Percentiles rank a stretch among this genome's conserved stretches.
Conservation (phyloP, 345 rosid genomes). For the Passiflora organensis region DNA sequence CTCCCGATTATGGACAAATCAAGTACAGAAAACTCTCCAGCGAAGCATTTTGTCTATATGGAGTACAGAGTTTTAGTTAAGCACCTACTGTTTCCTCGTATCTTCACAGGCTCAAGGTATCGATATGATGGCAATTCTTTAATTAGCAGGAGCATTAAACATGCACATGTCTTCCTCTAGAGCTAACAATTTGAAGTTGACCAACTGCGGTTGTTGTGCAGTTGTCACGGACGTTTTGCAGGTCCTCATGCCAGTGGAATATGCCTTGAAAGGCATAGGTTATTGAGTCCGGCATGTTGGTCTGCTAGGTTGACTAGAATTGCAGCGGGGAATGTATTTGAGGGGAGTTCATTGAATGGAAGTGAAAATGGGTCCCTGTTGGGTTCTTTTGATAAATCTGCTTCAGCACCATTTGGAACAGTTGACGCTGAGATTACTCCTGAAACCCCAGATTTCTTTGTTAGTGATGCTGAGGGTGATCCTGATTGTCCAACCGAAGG, state of each 20-base stretch:
- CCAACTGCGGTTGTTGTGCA: conserved; percentile 19
- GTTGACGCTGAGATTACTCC: conserved; percentile 51
- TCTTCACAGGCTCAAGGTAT: conserved; percentile 36
- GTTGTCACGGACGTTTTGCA: conserved; percentile 29
- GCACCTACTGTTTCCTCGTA: conserved; percentile 19
- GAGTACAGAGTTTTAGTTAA: conserved; percentile 27
- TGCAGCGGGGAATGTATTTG: conserved; percentile 41
- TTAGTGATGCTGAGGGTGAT: conserved; percentile 89
- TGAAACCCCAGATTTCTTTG: conserved; percentile 72
- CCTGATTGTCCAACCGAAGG: conserved; percentile 82
- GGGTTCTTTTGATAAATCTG: conserved; percentile 31
- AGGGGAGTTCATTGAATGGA: conserved; percentile 33
- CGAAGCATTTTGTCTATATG: conserved; percentile 28
- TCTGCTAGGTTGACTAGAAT: conserved; percentile 29
- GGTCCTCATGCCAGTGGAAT: conserved; percentile 17
- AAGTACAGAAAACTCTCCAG: not conserved
- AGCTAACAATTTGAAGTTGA: not conserved
- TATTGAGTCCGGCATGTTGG: conserved; percentile 27
- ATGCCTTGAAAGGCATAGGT: conserved; percentile 29
- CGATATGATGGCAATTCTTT: not conserved
- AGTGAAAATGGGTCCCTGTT: conserved; percentile 39
- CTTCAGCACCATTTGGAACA: conserved; percentile 40
- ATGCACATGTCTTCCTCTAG: not conserved
- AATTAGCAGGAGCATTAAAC: not conserved
- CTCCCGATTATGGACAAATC: conserved; percentile 2